Conservation (phyloP, 2,329 filamentous ascomycete species). For the Trichoderma simmonsii region DNA sequence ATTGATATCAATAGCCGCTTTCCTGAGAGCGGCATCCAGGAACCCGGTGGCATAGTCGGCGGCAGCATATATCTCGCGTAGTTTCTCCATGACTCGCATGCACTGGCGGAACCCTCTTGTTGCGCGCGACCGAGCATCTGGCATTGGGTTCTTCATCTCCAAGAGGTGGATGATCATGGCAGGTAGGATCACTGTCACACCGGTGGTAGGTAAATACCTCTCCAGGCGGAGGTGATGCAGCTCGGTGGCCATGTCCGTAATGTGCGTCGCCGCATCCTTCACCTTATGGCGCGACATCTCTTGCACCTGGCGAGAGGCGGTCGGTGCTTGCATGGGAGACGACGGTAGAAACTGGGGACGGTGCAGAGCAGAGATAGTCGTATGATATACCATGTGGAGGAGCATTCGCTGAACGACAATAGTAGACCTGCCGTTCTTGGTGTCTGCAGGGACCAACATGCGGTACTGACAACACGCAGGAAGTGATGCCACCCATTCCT, state of each 20-base stretch:
- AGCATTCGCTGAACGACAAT: constrained; percentile 74
- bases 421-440: constrained; percentile 58
- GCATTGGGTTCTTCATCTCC: constrained; percentile 81
- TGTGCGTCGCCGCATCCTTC: constrained; percentile 77
- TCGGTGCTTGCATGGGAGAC: constrained; percentile 52
- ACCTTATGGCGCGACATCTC: constrained; percentile 81
- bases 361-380: constrained; percentile 85
- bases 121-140: constrained; percentile 67
- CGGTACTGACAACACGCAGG: constrained; percentile 69
- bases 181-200: constrained; percentile 84
- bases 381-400: constrained; percentile 90
- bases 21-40: constrained; percentile 85
- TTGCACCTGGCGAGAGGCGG: constrained; percentile 65
- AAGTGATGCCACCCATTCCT: constrained; percentile 71
- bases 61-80: constrained; percentile 85
- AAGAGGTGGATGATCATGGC: constrained; percentile 92
- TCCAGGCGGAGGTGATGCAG: constrained; percentile 72
- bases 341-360: constrained; percentile 85
- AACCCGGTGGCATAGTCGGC: constrained; percentile 97
- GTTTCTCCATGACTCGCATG: constrained; percentile 84
- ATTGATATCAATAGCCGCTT: constrained; percentile 73
- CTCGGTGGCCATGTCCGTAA: constrained; percentile 78
- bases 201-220: constrained; percentile 79
- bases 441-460: constrained; percentile 50
- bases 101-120: constrained; percentile 83